A percentile compares a stretch with the other conserved stretches of the same genome.
phyloP scores from a whole-genome alignment of 495 filamentous ascomycete genomes.

The Melanomma pulvis-pyrius region DNA sequence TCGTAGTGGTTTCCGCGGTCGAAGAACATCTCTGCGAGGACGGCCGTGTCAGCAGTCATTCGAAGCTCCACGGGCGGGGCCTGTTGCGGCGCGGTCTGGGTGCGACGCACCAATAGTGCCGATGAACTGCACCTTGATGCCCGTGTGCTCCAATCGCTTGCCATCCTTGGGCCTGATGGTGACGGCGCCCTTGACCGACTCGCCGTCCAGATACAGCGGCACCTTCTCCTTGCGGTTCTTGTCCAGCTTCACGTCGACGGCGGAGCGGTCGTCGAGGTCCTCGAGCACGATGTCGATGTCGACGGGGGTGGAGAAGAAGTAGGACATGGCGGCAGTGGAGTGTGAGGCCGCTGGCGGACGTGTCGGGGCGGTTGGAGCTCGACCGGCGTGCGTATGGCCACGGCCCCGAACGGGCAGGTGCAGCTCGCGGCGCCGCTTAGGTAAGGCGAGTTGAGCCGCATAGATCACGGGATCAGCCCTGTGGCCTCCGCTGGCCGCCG shows the following conservation, averaged over 20 bases:
- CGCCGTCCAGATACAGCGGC: constrained; percentile 95
- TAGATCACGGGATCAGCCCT: constrained; percentile 16
- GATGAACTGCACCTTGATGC: constrained; percentile 99
- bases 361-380: constrained; percentile 5
- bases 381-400: background rate
- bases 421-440: background rate
- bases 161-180: constrained; percentile 98
- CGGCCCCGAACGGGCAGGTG: constrained; percentile 13
- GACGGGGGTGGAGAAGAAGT: constrained; percentile 96
- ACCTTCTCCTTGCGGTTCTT: constrained; percentile 96
- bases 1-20: constrained; percentile 99
- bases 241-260: constrained; percentile 96
- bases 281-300: constrained; percentile 99
- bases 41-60: constrained; percentile 1
- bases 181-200: constrained; percentile 94
- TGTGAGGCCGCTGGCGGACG: background rate
- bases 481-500: background rate
- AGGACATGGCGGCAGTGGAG: constrained; percentile 66
- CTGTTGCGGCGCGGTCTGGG: background rate
- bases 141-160: constrained; percentile 95
- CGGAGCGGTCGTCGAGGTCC: constrained; percentile 87
- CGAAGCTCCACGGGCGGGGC: constrained; percentile 64
- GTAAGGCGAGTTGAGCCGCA: constrained; percentile 1
- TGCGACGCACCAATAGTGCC: constrained; percentile 81
- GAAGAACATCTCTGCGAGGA: constrained; percentile 88